Evolutionary conservation across 2,329 filamentous ascomycete species (phyloP), one percentile per base, ranked within the genome.

Genomic region (Xylariales sp.): DNA sequence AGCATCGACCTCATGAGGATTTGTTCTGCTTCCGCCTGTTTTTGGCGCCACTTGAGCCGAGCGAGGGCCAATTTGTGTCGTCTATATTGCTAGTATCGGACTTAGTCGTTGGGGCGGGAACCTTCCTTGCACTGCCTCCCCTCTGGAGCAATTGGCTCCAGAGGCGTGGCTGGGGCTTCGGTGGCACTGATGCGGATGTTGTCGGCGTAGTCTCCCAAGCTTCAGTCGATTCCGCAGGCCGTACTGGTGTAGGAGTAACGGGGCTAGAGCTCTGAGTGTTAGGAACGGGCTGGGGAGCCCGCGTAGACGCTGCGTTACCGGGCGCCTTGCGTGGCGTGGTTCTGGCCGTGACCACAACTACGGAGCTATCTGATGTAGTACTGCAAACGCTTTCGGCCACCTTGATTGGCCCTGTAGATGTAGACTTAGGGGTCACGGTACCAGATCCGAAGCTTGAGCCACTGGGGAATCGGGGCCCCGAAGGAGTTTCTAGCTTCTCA

Each of bases 141-240:
- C 36, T 39, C 10, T 30, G 28, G 39, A 67, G 39, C 5, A 67
- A 5, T 14, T 67, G 61, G 45, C 65, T 67, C 65, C 65, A 67
- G 3, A 55, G 30, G 10, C 49, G 61, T 3, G 41, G 61, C 10
- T 36, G 36, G 3, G 43, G 60, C 36, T 10, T n/a, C 16, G 34
- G 43, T n/a, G 62, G 7, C 43, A 23, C 14, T n/a, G 48, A 5
- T 23, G 55, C 34, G 7, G 32, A 23, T 43, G 36, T 32, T 36
- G 3, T 39, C 8, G 45, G 52, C 0, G 43, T 9, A 16, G 43
- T 3, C 46, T 50, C 2, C 14, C 23, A 8, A 12, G 12, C 3
- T 5, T 39, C 30, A 9, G 18, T 3, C 12, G 52, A 30, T 9
- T 6, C 45, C 10, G 23, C 18, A 43, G 23, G 12, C 34, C 41